These are phyloP conservation scores for Cercospora zeina DNA, from an alignment of 2,329 filamentous ascomycete species.

Conservation along the genomic window DNA sequence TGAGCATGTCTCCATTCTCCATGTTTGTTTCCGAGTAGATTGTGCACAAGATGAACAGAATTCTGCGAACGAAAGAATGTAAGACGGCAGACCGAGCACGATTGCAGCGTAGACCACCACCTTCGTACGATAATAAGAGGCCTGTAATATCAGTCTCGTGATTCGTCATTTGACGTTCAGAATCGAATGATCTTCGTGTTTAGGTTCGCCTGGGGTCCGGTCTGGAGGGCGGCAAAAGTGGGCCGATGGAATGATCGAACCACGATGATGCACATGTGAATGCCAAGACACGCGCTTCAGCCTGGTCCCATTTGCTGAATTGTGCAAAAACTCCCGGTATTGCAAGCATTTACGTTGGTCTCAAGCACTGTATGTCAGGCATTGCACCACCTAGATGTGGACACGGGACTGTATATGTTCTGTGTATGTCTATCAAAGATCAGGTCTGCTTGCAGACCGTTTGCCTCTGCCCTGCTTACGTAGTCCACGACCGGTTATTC, in stretches of 20 bases:
- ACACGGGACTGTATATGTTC: neutral
- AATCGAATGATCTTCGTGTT: conserved; percentile 17
- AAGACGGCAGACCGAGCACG: no score
- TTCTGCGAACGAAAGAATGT: neutral
- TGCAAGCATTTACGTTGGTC: neutral
- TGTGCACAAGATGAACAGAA: neutral
- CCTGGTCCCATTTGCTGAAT: neutral
- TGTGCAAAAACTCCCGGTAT: neutral
- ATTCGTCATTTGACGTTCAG: conserved; percentile 9
- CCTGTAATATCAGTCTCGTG: conserved; percentile 13
- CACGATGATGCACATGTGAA: conserved; percentile 6
- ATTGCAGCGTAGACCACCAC: neutral
- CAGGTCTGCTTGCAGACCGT: neutral
- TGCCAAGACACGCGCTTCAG: neutral
- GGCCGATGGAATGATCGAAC: conserved; percentile 15
- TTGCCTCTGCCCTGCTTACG: neutral
- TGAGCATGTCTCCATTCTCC: conserved; percentile 17
- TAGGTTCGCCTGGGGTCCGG: conserved; percentile 13
- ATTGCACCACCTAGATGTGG: neutral
- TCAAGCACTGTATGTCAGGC: neutral
- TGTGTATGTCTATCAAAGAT: neutral
- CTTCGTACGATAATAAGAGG: conserved; percentile 10
- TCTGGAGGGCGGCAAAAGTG: conserved; percentile 13
- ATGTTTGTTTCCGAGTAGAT: neutral
- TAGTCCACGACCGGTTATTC: neutral